Base-by-base conservation (phyloP, 1,284 basidiomycete genomes). In the Tilletia indica region DNA sequence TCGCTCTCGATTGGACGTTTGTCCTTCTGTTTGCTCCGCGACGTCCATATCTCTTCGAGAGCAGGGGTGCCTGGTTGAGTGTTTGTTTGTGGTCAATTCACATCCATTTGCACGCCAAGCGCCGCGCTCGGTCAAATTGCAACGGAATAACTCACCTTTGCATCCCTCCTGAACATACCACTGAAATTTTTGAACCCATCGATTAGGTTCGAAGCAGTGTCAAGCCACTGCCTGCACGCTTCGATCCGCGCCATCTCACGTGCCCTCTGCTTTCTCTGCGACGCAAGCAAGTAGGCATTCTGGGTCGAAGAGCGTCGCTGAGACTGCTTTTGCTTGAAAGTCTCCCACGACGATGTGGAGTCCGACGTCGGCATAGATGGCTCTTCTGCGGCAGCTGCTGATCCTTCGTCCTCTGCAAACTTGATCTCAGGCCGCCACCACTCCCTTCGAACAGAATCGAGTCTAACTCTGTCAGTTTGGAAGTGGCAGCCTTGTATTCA, bases 201-300 rank as follows among this genome's bases (percentile, higher is more conserved):
- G 16, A 97, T 88, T 67, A 98, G 87, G 72, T 90, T 91, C 77
- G 92, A 91, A 0, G 94, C 93, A 77, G 93, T 90, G 38, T 91
- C 84, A 73, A 97, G 86, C 91, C 94, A 98, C 63, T 86, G 84
- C 47, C 85, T 83, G 61, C 86, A 78, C 8, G 87, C 86, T 11
- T 81, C 82, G 6, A 78, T 78, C 9, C 87, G 77, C 25, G 8
- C 8, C 19, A 8, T 34, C 6, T 25, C 51, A 1, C 75, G 70
- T 16, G 72, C 73, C 11, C 72, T 72, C 11, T 76, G 70, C 1
- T 19, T n/a, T 19, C 16, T 19, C 51, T 19, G 51, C 51, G 51
- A 11, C 51, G 51, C 51, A 25, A 25, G 21, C 19, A 54, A 19
- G 51, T 8, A 9, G 42, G 42, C 42, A 9, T 8, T 9, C 42